Evolutionary conservation across 768 basidiomycete species (phyloP).

Genomic region (Phaeotremella fagi): DNA sequence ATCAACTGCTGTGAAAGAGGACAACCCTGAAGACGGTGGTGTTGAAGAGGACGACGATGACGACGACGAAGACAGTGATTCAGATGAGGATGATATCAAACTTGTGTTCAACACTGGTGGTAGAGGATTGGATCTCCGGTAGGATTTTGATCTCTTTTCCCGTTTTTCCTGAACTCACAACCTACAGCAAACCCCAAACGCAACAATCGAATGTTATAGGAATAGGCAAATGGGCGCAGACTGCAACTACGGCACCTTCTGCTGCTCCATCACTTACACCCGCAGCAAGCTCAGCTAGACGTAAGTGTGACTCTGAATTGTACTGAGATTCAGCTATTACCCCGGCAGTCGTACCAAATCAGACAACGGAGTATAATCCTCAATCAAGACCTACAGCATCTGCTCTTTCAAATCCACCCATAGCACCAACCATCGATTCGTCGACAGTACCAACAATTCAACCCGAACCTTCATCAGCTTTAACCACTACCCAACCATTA

Average conservation of each 20-base stretch:
- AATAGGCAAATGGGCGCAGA: constrained; percentile 44
- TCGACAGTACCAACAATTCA: constrained; percentile 29
- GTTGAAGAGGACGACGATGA: constrained; percentile 34
- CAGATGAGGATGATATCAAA: constrained; percentile 42
- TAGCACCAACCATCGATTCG: constrained; percentile 21
- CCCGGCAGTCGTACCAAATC: constrained; percentile 10
- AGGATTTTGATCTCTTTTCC: neutral
- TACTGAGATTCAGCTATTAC: neutral
- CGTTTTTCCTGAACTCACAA: neutral
- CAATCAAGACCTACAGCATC: constrained; percentile 21
- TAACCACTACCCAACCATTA: constrained; percentile 30
- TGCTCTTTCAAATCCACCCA: constrained; percentile 21
- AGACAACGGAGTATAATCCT: constrained; percentile 47
- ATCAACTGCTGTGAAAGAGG: constrained; percentile 16
- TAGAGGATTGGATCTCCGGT: constrained; percentile 45
- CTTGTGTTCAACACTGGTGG: constrained; percentile 37
- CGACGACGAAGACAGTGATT: constrained; percentile 26
- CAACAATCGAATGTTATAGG: constrained; percentile 34
- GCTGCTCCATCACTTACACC: constrained; percentile 31
- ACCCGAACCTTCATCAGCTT: constrained; percentile 18
- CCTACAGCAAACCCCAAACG: constrained; percentile 27
- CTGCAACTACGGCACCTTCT: constrained; percentile 23
- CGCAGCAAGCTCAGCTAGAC: neutral
- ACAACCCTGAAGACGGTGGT: constrained; percentile 30
- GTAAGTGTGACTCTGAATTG: neutral